phyloP scores from a whole-genome alignment of 768 basidiomycete species.

The Suillus subaureus region DNA sequence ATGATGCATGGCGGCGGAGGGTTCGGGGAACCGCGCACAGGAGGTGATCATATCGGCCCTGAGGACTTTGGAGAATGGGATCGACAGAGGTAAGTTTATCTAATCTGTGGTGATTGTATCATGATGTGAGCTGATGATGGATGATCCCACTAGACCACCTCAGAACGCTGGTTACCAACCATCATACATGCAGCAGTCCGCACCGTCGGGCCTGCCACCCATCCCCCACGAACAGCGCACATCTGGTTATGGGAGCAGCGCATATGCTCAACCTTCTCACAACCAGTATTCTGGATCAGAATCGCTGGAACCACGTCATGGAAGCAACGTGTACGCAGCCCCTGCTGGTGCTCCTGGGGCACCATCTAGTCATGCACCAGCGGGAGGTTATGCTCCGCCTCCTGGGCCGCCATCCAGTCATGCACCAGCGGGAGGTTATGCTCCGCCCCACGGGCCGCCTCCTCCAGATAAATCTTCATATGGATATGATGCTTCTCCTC shows the following conservation, averaged over 20 bases:
- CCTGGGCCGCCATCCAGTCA: not conserved
- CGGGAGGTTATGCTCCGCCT: slow-evolving; percentile 1
- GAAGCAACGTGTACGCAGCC: slow-evolving; percentile 7
- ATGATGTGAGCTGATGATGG: not conserved
- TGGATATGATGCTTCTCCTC: not conserved
- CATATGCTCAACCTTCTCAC: slow-evolving; percentile 4
- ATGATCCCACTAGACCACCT: slow-evolving; percentile 12
- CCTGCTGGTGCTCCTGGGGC: slow-evolving; percentile 2
- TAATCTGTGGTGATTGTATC: not conserved
- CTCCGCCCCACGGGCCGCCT: slow-evolving; percentile 3
- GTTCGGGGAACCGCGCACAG: slow-evolving; percentile 3
- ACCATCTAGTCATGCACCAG: not conserved
- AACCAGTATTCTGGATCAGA: not conserved
- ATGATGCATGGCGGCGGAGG: slow-evolving; percentile 21
- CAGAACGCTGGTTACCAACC: slow-evolving; percentile 8
- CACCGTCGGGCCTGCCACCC: not conserved
- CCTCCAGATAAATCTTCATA: not conserved
- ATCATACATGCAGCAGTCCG: slow-evolving; percentile 2
- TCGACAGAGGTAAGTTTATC: not conserved
- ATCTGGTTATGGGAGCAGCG: not conserved
- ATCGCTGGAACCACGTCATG: not conserved
- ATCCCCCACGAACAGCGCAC: not conserved
- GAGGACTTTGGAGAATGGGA: slow-evolving; percentile 12
- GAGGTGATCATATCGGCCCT: not conserved
- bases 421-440: slow-evolving; percentile 3